Conservation (phyloP, 345 rosid species). For the Eucalyptus sp. region DNA sequence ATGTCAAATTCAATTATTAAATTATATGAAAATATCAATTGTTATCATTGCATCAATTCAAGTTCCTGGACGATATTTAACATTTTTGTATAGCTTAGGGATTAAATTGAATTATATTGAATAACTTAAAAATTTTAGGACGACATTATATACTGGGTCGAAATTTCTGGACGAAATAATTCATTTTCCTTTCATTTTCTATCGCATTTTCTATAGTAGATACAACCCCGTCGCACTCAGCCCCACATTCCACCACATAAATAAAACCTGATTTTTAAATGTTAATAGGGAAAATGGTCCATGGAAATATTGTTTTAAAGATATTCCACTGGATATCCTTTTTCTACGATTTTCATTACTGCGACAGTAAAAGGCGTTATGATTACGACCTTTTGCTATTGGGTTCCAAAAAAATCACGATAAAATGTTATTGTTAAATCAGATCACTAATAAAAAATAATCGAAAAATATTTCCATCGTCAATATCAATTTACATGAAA, state of each 20-base stretch:
- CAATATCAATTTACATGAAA: too few species aligned
- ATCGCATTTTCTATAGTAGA: not conserved
- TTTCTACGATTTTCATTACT: not conserved
- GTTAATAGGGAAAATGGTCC: not conserved
- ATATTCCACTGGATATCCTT: not conserved
- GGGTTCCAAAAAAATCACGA: not conserved
- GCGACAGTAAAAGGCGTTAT: not conserved
- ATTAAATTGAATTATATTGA: too few species aligned
- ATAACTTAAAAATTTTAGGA: rapidly evolving
- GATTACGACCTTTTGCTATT: not conserved
- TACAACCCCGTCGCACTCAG: not conserved
- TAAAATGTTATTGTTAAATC: too few species aligned
- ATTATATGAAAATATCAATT: too few species aligned
- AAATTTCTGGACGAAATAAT: too few species aligned
- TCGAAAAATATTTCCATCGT: not conserved
- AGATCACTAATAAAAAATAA: too few species aligned
- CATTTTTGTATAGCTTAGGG: rapidly evolving
- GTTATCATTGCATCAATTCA: too few species aligned
- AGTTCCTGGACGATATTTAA: not conserved
- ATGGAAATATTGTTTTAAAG: not conserved
- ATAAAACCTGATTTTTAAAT: not conserved
- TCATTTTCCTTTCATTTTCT: not conserved
- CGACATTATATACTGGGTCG: rapidly evolving
- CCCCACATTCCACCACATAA: not conserved
- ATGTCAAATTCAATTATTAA: too few species aligned